Evolutionary conservation across 1,139 yeast genomes (phyloP).

Genomic region (Arxiozyma slooffiae): DNA sequence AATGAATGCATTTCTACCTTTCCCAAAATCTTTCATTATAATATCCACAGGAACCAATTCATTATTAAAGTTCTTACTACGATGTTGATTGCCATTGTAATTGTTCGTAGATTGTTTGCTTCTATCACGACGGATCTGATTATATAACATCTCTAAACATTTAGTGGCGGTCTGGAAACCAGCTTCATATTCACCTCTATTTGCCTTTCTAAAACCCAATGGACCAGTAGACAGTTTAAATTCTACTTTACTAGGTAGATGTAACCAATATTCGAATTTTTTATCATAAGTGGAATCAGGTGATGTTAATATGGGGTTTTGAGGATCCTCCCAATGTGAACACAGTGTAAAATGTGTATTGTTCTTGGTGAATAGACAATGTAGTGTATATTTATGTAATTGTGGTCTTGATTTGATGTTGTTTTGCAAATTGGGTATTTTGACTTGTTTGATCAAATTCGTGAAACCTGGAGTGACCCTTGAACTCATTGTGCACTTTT

Average conservation of each 20-base stretch:
- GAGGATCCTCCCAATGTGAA: conserved; percentile 58
- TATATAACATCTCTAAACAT: conserved; percentile 62
- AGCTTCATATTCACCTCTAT: conserved; percentile 88
- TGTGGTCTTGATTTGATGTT: not conserved
- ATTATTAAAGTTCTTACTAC: not conserved
- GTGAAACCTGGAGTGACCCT: not conserved
- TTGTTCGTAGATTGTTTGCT: not conserved
- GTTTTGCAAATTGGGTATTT: not conserved
- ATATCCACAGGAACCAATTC: conserved; percentile 53
- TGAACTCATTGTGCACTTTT: not conserved
- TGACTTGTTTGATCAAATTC: not conserved
- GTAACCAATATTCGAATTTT: conserved; percentile 67
- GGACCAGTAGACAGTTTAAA: conserved; percentile 61
- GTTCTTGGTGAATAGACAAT: conserved; percentile 69
- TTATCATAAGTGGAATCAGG: conserved; percentile 40
- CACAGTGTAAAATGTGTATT: conserved; percentile 73
- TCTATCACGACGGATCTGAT: conserved; percentile 22
- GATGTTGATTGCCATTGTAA: not conserved
- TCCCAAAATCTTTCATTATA: conserved; percentile 71
- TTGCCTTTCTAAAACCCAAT: conserved; percentile 67
- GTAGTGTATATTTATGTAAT: conserved; percentile 43
- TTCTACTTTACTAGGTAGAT: conserved; percentile 68
- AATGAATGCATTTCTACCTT: conserved; percentile 80
- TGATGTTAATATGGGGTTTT: conserved; percentile 45
- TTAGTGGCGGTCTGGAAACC: conserved; percentile 77